Base-by-base conservation (phyloP, 495 filamentous ascomycete genomes). In the Clavariopsis aquatica region DNA sequence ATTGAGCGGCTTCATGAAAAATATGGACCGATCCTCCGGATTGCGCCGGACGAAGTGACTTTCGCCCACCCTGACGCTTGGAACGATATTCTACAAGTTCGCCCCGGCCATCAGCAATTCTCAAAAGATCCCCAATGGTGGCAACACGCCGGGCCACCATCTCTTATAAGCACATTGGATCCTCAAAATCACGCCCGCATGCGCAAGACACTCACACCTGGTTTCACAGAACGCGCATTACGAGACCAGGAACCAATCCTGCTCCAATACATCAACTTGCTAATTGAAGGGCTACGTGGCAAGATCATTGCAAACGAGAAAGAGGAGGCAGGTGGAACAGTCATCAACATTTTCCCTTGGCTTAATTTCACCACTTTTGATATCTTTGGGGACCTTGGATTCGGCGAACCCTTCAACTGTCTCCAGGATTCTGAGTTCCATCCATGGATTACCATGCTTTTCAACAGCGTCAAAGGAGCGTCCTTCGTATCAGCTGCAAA, bases 41-140 rank as follows among this genome's bases (percentile, higher is more conserved):
- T 72, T n/a, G 62, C 52, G 0, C 71, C 73, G 0, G 71, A 73
- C 49, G 71, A 75, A 45, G 56, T 75, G 10, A 59, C 73, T 0
- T 73, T 70, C 64, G 65, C 57, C 58, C 61, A 69, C 0, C 68
- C 63, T 3, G 34, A 69, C 20, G 66, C 73, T 3, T 73, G 58
- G 59, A 45, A 70, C 36, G 71, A 72, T 56, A 73, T 75, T 27
- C 10, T 53, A 1, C 71, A 75, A 27, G 68, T 64, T 10, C 66
- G 64, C 9, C 60, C 57, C 0, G 69, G 62, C 17, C 63, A 66
- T 29, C 26, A 47, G 28, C 70, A 68, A 20, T 43, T 55, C 23
- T 49, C 22, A 1, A 64, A 64, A 27, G 54, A 52, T 15, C 61
- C 52, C 2, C 19, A 57, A 1, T 49, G 52, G 13, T 56, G 49